Conservation (phyloP, 139 green algal species). For the Tetradesmus lagerheimii region DNA sequence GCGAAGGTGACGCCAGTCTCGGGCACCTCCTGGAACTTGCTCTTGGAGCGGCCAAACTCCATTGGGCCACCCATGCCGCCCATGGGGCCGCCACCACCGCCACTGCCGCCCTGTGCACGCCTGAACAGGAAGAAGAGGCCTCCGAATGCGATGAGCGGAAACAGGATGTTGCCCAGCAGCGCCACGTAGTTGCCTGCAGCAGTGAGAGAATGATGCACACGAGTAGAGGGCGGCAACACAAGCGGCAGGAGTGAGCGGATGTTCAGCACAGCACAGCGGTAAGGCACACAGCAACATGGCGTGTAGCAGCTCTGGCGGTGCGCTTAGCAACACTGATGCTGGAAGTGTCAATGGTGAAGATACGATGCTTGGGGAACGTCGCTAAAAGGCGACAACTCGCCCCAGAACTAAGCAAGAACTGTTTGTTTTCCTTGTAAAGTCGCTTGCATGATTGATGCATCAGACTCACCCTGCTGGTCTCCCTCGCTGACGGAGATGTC, state of each 20-base stretch:
- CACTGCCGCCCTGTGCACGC: slow-evolving; percentile 53
- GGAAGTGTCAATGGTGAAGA: too few species aligned
- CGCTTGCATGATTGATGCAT: too few species aligned
- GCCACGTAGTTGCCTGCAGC: slow-evolving; percentile 90
- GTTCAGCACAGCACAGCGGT: too few species aligned
- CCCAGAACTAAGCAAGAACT: too few species aligned
- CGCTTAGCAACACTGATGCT: too few species aligned
- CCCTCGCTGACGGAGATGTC: slow-evolving; percentile 88
- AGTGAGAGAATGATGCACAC: slow-evolving; percentile 39
- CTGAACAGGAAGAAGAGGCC: slow-evolving; percentile 99
- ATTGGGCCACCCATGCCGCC: slow-evolving; percentile 93
- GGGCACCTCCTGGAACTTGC: slow-evolving; percentile 99
- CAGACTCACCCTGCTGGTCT: slow-evolving; percentile 62
- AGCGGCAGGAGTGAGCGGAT: too few species aligned
- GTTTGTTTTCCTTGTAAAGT: too few species aligned
- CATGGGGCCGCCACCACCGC: slow-evolving; percentile 57
- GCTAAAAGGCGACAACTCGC: too few species aligned
- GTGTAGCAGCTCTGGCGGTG: too few species aligned
- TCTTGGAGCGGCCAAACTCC: slow-evolving; percentile 98
- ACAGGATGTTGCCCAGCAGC: slow-evolving; percentile 98
- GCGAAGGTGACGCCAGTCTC: slow-evolving; percentile 98
- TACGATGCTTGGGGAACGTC: too few species aligned
- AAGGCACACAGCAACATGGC: too few species aligned
- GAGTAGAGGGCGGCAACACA: neutral
- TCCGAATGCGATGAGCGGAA: slow-evolving; percentile 98